Evolutionary conservation across 1,284 basidiomycete species (phyloP).

Genomic region (Marasmius oreades): DNA sequence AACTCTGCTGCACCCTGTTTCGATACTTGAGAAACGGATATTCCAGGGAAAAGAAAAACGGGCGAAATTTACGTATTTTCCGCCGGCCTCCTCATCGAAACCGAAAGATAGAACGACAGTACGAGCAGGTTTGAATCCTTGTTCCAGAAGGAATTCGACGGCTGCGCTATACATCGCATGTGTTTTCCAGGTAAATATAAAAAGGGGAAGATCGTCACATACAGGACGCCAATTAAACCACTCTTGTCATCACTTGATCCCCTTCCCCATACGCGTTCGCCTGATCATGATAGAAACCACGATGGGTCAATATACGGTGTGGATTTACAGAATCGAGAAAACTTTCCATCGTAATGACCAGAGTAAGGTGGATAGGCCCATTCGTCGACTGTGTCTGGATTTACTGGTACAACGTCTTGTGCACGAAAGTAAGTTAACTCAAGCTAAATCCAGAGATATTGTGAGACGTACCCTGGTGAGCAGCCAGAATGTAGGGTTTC

Average conservation of each 20-base stretch:
- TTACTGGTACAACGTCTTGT: slow-evolving; percentile 69
- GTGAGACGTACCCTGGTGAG: slow-evolving; percentile 55
- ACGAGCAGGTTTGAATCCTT: slow-evolving; percentile 51
- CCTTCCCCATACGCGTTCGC: slow-evolving; percentile 53
- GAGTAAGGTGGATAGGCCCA: slow-evolving; percentile 67
- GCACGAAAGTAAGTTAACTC: not conserved
- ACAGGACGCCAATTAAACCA: slow-evolving; percentile 52
- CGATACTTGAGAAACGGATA: not conserved
- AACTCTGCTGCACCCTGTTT: slow-evolving; percentile 52
- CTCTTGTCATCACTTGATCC: slow-evolving; percentile 60
- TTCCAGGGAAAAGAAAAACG: not conserved
- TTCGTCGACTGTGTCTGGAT: slow-evolving; percentile 45
- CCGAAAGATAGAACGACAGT: slow-evolving; percentile 68
- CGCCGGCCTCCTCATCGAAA: slow-evolving; percentile 72
- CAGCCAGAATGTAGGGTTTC: slow-evolving; percentile 67
- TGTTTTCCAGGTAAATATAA: slow-evolving; percentile 8
- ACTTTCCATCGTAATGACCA: slow-evolving; percentile 54
- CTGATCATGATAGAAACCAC: not conserved
- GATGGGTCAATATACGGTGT: not conserved
- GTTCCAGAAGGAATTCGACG: slow-evolving; percentile 54
- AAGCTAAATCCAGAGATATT: not conserved
- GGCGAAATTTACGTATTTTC: slow-evolving; percentile 34
- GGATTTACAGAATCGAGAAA: not conserved
- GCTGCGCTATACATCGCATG: slow-evolving; percentile 31
- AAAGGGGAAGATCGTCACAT: slow-evolving; percentile 11